Conservation (phyloP, 805 yeast genomes). For the Ogataea wickerhamii region DNA sequence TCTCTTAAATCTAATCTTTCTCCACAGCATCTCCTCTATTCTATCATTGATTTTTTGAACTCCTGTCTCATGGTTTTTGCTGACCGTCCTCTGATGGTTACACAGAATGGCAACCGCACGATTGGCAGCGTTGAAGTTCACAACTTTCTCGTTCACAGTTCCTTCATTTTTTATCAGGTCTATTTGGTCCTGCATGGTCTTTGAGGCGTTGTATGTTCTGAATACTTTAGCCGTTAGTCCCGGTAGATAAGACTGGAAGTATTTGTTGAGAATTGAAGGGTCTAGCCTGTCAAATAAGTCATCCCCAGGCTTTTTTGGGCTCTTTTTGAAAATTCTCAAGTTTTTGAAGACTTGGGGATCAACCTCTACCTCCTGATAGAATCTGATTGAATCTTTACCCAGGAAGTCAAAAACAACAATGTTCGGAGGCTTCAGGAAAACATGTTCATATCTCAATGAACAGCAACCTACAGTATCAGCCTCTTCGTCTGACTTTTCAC, state of each 20-base stretch:
- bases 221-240: slow-evolving; percentile 95
- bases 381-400: slow-evolving; percentile 94
- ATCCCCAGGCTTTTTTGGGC: slow-evolving; percentile 89
- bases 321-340: slow-evolving; percentile 78
- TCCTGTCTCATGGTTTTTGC: slow-evolving; percentile 77
- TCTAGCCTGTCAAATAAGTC: slow-evolving; percentile 87
- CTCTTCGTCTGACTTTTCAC: slow-evolving; percentile 95
- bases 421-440: slow-evolving; percentile 79
- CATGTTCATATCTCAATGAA: slow-evolving; percentile 86
- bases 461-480: slow-evolving; percentile 99
- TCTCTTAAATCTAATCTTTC: slow-evolving; percentile 66
- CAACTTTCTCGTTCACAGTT: slow-evolving; percentile 80
- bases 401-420: slow-evolving; percentile 85
- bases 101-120: slow-evolving; percentile 93
- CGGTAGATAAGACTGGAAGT: slow-evolving; percentile 83
- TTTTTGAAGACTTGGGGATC: slow-evolving; percentile 90
- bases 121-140: slow-evolving; percentile 89
- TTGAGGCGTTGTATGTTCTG: slow-evolving; percentile 95
- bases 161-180: slow-evolving; percentile 85
- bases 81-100: slow-evolving; percentile 93
- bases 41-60: slow-evolving; percentile 76
- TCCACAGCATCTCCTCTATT: slow-evolving; percentile 81
- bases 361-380: slow-evolving; percentile 88
- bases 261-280: slow-evolving; percentile 78
- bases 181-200: slow-evolving; percentile 93